phyloP scores from a whole-genome alignment of 345 rosid species.

The Balakata baccata region DNA sequence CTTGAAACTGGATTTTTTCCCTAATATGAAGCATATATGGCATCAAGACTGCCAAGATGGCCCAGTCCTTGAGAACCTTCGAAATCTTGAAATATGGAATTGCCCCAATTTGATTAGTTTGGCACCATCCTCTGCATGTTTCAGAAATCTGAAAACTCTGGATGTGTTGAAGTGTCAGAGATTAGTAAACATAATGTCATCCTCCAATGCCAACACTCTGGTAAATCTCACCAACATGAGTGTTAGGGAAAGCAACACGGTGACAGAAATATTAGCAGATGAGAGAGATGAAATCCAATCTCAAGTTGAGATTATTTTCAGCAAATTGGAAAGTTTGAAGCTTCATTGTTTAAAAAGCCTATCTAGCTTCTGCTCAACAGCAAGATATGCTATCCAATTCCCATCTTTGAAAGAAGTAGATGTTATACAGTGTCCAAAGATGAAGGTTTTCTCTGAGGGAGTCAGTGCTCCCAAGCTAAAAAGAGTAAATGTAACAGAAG shows the following conservation, averaged over 20 bases:
- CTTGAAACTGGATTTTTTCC: neutral
- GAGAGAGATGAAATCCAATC: neutral
- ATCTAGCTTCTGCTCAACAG: constrained; percentile 3
- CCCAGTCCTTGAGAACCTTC: constrained; percentile 4
- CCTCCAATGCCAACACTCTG: constrained; percentile 17
- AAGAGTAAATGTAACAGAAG: neutral
- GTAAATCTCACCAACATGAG: constrained; percentile 16
- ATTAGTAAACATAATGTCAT: constrained; percentile 2
- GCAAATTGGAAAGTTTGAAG: neutral
- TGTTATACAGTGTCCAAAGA: constrained; percentile 5
- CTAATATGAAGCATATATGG: constrained; percentile 1
- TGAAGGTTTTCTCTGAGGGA: constrained; percentile 9
- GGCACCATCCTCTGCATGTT: constrained; percentile 15
- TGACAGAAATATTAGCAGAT: constrained; percentile 14
- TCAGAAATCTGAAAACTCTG: constrained; percentile 9
- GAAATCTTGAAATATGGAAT: neutral
- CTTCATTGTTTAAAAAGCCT: constrained; percentile 9
- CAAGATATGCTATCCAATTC: constrained; percentile 1
- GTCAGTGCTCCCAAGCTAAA: neutral
- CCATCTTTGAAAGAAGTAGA: constrained; percentile 13
- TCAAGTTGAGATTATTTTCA: constrained; percentile 7
- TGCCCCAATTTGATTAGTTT: constrained; percentile 13
- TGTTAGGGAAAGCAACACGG: constrained; percentile 14
- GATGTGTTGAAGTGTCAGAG: constrained; percentile 10
- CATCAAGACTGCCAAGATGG: neutral